Evolutionary conservation across 768 basidiomycete species (phyloP), one percentile per base, ranked within the genome.

Genomic region (Porphyrellus cyaneotinctus): DNA sequence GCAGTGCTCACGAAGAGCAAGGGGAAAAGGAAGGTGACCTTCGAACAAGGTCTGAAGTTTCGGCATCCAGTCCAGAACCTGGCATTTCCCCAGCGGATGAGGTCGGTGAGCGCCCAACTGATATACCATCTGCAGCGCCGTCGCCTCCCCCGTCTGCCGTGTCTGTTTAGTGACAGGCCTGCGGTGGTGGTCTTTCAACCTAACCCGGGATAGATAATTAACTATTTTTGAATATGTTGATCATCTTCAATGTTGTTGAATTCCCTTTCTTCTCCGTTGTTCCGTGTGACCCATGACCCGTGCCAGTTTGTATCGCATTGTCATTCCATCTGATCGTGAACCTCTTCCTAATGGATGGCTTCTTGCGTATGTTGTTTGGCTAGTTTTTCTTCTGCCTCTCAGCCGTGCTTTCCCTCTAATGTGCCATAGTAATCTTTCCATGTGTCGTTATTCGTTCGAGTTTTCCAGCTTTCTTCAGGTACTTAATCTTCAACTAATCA

Each of bases 181-280:
- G 37, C 45, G 43, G 49, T 48, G 45, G 42, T 42, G 47, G 43
- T 36, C 39, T 14, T 43, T 32, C 41, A 38, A 26, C 57, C 51
- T 36, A 38, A 54, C 50, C 54, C 32, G 49, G 51, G 45, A 63
- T 65, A 67, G 65, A 65, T 64, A 55, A 56, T 62, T 56, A 55
- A 63, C 58, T 64, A 56, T 64, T 64, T 66, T 68, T 66, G 66
- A 66, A 62, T 62, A 64, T 67, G 66, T 67, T 63, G 66, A 67
- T 49, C 66, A 62, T 68, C 59, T 67, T 68, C 65, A 67, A 57
- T 59, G 60, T 31, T 57, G 54, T 66, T 55, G 54, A 47, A 28
- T 48, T 26, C 39, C 32, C 14, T 17, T 43, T 43, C 26, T 24
- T 49, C 37, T 39, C 32, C 36, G 45, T 43, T 46, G 53, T 52